A percentile compares a stretch with the other conserved stretches of the same genome.
Conservation (phyloP, 805 yeast genomes). For the Wickerhamiella sorbophila region DNA sequence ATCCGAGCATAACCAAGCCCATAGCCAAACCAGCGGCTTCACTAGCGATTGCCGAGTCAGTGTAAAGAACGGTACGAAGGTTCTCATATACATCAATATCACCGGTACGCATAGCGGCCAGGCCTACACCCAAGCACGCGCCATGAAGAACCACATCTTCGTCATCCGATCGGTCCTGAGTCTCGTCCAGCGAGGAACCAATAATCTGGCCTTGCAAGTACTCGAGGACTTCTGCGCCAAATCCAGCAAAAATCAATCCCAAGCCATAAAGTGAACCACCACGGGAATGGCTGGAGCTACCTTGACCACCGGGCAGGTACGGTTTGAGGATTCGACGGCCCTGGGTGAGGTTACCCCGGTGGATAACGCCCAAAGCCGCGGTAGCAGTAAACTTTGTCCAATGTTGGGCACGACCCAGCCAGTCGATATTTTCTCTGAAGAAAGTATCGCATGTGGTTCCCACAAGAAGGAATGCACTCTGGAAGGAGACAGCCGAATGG, state of each 20-base stretch:
- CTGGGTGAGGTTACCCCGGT: slow-evolving; percentile 83
- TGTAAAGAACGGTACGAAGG: slow-evolving; percentile 65
- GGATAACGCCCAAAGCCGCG: slow-evolving; percentile 95
- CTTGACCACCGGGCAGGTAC: slow-evolving; percentile 67
- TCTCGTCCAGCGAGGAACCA: slow-evolving; percentile 26
- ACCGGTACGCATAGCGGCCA: slow-evolving; percentile 89
- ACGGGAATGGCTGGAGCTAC: slow-evolving; percentile 67
- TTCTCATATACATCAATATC: slow-evolving; percentile 64
- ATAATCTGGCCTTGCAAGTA: slow-evolving; percentile 61
- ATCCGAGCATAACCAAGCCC: slow-evolving; percentile 93
- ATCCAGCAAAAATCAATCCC: slow-evolving; percentile 92
- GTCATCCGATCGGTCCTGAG: slow-evolving; percentile 24
- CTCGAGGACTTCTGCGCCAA: slow-evolving; percentile 68
- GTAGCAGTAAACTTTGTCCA: slow-evolving; percentile 98
- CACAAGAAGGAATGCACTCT: slow-evolving; percentile 87
- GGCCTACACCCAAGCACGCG: slow-evolving; percentile 88
- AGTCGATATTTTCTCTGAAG: slow-evolving; percentile 77
- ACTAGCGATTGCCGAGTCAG: slow-evolving; percentile 88
- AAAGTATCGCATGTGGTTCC: slow-evolving; percentile 94
- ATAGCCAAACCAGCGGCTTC: slow-evolving; percentile 93
- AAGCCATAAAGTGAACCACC: slow-evolving; percentile 93
- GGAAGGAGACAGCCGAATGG: slow-evolving; percentile 91
- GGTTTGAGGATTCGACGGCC: slow-evolving; percentile 81
- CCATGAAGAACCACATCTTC: slow-evolving; percentile 88
- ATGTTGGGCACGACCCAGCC: slow-evolving; percentile 95